Evolutionary conservation across 441 rosid species (phyloP).

Genomic region (Euphorbia celastroides): DNA sequence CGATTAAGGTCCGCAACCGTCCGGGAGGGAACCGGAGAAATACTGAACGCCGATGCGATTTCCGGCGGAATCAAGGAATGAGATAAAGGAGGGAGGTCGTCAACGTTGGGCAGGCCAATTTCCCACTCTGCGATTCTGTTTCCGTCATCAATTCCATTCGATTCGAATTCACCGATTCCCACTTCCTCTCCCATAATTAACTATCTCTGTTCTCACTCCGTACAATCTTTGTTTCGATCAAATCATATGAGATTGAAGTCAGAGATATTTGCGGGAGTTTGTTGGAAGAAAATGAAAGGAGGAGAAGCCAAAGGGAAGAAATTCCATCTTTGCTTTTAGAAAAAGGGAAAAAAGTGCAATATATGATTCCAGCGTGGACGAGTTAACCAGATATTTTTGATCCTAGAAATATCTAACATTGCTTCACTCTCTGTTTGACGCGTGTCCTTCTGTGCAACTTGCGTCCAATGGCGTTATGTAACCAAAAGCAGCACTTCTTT

Average conservation of each 20-base stretch:
- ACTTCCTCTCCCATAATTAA: slow-evolving; percentile 68
- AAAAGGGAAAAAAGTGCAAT: slow-evolving; percentile 41
- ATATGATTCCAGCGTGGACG: slow-evolving; percentile 82
- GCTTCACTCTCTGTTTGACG: slow-evolving; percentile 5
- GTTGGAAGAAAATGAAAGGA: slow-evolving; percentile 27
- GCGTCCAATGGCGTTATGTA: slow-evolving; percentile 21
- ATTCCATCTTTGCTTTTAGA: not conserved
- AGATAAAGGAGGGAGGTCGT: slow-evolving; percentile 75
- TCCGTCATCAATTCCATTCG: slow-evolving; percentile 41
- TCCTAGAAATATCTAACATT: slow-evolving; percentile 40
- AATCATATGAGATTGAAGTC: slow-evolving; percentile 20
- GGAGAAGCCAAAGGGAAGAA: not conserved
- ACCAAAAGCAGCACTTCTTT: slow-evolving; percentile 23
- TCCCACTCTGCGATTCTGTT: slow-evolving; percentile 77
- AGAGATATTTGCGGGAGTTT: slow-evolving; percentile 21
- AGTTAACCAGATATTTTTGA: slow-evolving; percentile 67
- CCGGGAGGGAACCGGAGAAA: slow-evolving; percentile 55
- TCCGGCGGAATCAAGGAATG: slow-evolving; percentile 63
- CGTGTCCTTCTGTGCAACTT: not conserved
- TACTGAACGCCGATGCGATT: slow-evolving; percentile 86
- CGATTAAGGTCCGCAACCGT: slow-evolving; percentile 57
- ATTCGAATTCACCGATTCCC: slow-evolving; percentile 53
- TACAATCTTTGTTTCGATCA: not conserved
- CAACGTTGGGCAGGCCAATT: slow-evolving; percentile 66
- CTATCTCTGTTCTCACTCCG: not conserved